Base-by-base conservation (phyloP, 495 filamentous ascomycete genomes). In the Neohortaea acidophila region DNA sequence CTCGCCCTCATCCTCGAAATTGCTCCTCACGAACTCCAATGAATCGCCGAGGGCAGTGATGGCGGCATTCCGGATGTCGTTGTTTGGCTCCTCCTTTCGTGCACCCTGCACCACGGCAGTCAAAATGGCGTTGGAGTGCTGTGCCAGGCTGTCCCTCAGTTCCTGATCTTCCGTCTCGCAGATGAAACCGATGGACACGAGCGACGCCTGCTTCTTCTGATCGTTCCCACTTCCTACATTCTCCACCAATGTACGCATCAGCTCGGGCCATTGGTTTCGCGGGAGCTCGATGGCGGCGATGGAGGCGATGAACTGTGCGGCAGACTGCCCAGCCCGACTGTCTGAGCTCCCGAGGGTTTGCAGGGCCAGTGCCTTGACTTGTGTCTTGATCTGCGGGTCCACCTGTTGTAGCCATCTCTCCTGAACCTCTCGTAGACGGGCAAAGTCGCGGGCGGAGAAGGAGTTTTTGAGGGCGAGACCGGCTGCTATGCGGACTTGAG, bases 1-100 rank as follows among this genome's bases (percentile, higher is more conserved):
- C 65, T 97, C 89, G 47, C 87, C 89, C 59, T 97, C 89, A 53
- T 96, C 92, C 56, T 94, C 89, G 59, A 97, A 96, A 62, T 97
- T 97, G 58, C 81, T 84, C 11, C 83, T 73, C 23, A 97, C 87
- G 57, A 97, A 97, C 59, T 97, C 89, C 18, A 96, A 74, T n/a
- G 84, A 93, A 56, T 97, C 91, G 51, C 84, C 81, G 12, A 97
- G 76, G 14, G 89, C 91, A 38, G 79, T 79, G 56, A 97, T 86
- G 51, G 89, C 89, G 24, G 89, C 82, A 46, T 79, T 70, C 32
- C 89, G 82, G 25, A 97, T 85, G 53, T 96, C 85, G 48, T 62
- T 60, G 63, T 86, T 94, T 9, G 73, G 59, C 68, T 96, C 91
- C 59, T 96, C 91, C 54, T 94, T 94, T 33, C 89, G 75, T 33